Base-by-base conservation (phyloP, 148 eudicot species). In the Spergularia bocconei region DNA sequence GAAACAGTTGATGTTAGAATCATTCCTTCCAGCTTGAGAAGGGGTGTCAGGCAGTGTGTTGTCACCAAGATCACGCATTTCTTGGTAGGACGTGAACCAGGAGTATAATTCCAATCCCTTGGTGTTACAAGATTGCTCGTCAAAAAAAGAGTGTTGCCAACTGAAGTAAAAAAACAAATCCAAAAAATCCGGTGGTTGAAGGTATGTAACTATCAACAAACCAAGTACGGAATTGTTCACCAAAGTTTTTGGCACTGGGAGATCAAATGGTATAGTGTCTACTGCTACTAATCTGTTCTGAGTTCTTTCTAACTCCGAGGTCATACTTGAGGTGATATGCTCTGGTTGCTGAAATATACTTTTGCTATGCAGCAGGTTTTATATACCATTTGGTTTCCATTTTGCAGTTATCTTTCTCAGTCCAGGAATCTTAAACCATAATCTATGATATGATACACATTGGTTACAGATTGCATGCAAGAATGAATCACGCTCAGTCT, bases 11-110 rank as follows among this genome's bases (percentile, higher is more conserved):
- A 82, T 91, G 63, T 80, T 91, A 78, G 96, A 91, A 81, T 91
- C 96, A n/a, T 89, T 82, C 69, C 83, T 89, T 55, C 93, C 90
- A 52, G 86, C 92, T 70, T 89, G 80, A 85, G 74, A 71, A 23
- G 12, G 73, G 11, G 23, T 7, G 13, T 6, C 8, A 52, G 19
- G 47, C 56, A 69, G 69, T 67, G 69, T 16, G 25, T 53, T n/a
- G 33, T 29, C 11, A 53, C 25, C 48, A 33, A 47, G 33, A 66
- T 54, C 56, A 20, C 39, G n/a, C 73, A 33, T 74, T 17, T 1
- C 77, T 17, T 11, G 6, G 11, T 57, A 52, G 29, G 58, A 6
- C 10, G 16, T 29, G 70, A 53, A 29, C 54, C 29, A 63, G 39
- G 13, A 19, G 56, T 44, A 44, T 65, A 29, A 41, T 41, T 61